Percentiles rank a stretch among this genome's conserved stretches.
phyloP scores from a whole-genome alignment of 129 eudicot species.

The Oenanthe sinensis region DNA sequence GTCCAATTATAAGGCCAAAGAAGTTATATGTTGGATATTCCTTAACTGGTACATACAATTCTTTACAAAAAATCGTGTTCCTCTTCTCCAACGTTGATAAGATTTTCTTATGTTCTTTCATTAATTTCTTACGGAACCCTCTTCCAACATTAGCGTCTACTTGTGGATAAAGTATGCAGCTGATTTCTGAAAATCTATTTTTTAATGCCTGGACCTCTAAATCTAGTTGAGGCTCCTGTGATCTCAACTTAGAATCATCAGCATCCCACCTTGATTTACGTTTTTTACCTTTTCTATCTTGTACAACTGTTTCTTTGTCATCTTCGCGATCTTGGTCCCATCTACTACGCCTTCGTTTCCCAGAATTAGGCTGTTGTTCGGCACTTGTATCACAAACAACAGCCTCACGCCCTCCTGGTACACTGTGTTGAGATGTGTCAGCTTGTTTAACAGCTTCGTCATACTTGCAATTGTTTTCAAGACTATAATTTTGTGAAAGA shows the following conservation, averaged over 20 bases:
- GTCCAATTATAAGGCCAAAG: slow-evolving; percentile 30
- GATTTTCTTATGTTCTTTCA: slow-evolving; percentile 2
- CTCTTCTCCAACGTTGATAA: slow-evolving; percentile 14
- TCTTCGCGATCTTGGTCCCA: slow-evolving; percentile 17
- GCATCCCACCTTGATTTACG: slow-evolving; percentile 31
- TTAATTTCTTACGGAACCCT: slow-evolving; percentile 19
- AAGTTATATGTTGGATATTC: slow-evolving; percentile 31
- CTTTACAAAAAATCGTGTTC: neutral
- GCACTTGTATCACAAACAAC: neutral
- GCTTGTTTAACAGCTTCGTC: slow-evolving; percentile 5
- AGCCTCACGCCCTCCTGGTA: neutral
- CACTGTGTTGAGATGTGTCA: neutral
- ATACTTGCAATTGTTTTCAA: neutral
- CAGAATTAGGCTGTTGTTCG: slow-evolving; percentile 1
- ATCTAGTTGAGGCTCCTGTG: slow-evolving; percentile 3
- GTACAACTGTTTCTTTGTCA: neutral
- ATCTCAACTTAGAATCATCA: slow-evolving; percentile 15
- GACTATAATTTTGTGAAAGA: neutral
- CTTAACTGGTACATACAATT: slow-evolving; percentile 23
- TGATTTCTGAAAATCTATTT: slow-evolving; percentile 16
- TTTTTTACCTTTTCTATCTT: slow-evolving; percentile 15
- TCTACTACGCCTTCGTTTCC: slow-evolving; percentile 16
- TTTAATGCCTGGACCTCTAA: slow-evolving; percentile 9
- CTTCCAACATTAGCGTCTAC: slow-evolving; percentile 19
- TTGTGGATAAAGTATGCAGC: slow-evolving; percentile 23